Evolutionary conservation across 208 protist genomes (phyloP).

Genomic region (Leishmania arabica): DNA sequence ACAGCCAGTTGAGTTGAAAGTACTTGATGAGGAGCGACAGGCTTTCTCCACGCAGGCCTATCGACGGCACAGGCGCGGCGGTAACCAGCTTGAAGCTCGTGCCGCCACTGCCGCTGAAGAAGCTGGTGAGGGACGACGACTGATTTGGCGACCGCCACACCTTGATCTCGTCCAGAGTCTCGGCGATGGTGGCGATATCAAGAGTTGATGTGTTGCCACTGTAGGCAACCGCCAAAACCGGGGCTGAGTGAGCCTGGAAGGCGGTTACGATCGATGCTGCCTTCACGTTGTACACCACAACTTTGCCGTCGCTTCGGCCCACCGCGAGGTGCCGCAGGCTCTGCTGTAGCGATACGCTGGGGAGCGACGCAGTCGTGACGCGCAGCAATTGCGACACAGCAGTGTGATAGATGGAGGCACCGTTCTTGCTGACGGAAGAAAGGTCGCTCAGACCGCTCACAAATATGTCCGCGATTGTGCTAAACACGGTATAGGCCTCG

Average conservation of each 20-base stretch:
- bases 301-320: constrained; percentile 57
- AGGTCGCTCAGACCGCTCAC: constrained; percentile 13
- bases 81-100: constrained; percentile 38
- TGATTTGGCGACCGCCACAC: constrained; percentile 62
- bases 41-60: not conserved
- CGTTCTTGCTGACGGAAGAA: constrained; percentile 26
- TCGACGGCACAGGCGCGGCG: constrained; percentile 33
- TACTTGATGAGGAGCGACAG: constrained; percentile 41
- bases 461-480: constrained; percentile 25
- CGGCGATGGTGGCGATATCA: constrained; percentile 75
- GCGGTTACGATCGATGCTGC: constrained; percentile 51
- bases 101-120: constrained; percentile 33
- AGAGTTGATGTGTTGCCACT: constrained; percentile 68
- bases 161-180: constrained; percentile 61
- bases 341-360: constrained; percentile 79
- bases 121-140: constrained; percentile 32
- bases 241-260: constrained; percentile 57
- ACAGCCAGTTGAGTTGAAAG: constrained; percentile 77
- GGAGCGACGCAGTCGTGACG: constrained; percentile 41
- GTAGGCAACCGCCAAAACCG: constrained; percentile 69
- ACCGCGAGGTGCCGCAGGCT: constrained; percentile 70
- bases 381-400: constrained; percentile 55
- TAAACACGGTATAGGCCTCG: constrained; percentile 25
- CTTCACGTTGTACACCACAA: constrained; percentile 75
- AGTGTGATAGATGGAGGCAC: constrained; percentile 36